Conservation (phyloP, 1,284 basidiomycete genomes). For the Trichosporon faecale region DNA sequence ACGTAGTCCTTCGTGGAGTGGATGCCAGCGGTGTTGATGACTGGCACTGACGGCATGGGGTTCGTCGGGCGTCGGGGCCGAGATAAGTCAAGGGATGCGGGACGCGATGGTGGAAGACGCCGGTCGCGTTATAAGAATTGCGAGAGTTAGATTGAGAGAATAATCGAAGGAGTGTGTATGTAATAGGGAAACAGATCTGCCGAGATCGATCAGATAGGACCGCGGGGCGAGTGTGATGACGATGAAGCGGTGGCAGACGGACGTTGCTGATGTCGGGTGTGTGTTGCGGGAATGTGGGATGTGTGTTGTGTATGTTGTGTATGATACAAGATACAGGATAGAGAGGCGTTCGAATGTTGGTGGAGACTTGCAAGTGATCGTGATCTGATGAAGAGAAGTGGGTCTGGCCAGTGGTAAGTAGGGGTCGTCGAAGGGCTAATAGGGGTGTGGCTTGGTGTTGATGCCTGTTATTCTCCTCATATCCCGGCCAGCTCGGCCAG, state of each 20-base stretch:
- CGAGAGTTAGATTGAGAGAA: neutral
- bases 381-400: slow-evolving; percentile 9
- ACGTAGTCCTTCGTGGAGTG: slow-evolving; percentile 33
- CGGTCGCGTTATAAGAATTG: neutral
- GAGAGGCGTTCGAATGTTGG: neutral
- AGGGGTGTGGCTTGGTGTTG: neutral
- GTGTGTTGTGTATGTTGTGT: neutral
- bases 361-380: slow-evolving; percentile 2
- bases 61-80: neutral
- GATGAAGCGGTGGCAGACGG: neutral
- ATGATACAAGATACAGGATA: neutral
- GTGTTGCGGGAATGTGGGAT: neutral
- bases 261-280: neutral
- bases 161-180: neutral
- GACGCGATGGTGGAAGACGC: neutral
- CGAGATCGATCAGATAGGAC: neutral
- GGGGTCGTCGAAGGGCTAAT: neutral
- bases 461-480: neutral
- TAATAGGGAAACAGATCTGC: neutral
- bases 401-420: neutral
- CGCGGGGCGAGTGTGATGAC: neutral
- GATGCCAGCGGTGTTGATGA: slow-evolving; percentile 21
- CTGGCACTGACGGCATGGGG: slow-evolving; percentile 30
- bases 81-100: neutral
- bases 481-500: no score